Evolutionary conservation across 1,284 basidiomycete genomes (phyloP).

Genomic region (Volvariella volvacea): DNA sequence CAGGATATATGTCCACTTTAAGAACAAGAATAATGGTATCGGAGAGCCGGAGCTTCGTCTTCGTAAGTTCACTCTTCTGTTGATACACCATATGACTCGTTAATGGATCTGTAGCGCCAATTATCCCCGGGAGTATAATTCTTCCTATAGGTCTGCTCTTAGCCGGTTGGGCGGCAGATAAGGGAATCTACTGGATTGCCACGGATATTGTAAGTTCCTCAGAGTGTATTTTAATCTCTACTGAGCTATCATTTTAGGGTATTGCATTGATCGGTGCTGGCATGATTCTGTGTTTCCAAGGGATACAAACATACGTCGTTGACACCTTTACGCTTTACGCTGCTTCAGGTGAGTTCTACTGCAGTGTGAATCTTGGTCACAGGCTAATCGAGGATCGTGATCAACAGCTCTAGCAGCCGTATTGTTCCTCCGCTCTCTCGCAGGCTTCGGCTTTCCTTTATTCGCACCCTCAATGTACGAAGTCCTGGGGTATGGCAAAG

Average conservation of each 20-base stretch:
- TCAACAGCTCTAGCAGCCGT: slow-evolving; percentile 49
- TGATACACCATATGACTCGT: slow-evolving; percentile 2
- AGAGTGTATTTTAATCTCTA: background rate
- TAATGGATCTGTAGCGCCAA: slow-evolving; percentile 34
- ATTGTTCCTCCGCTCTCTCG: slow-evolving; percentile 48
- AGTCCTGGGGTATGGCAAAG: slow-evolving; percentile 58
- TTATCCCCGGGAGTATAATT: slow-evolving; percentile 46
- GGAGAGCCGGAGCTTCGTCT: slow-evolving; percentile 56
- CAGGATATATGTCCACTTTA: slow-evolving; percentile 43
- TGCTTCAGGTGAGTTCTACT: slow-evolving; percentile 41
- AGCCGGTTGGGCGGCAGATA: slow-evolving; percentile 59
- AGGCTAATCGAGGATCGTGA: too few species aligned
- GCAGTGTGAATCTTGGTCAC: too few species aligned
- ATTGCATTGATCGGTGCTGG: slow-evolving; percentile 49
- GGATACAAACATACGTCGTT: slow-evolving; percentile 58
- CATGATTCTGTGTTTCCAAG: slow-evolving; percentile 49
- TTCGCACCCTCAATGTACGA: slow-evolving; percentile 63
- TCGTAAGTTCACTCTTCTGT: slow-evolving; percentile 21
- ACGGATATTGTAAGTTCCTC: slow-evolving; percentile 49
- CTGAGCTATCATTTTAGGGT: slow-evolving; percentile 30
- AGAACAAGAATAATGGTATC: slow-evolving; percentile 41
- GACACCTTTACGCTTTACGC: slow-evolving; percentile 62
- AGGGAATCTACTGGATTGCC: slow-evolving; percentile 55
- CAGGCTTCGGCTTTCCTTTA: slow-evolving; percentile 62
- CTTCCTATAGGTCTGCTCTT: slow-evolving; percentile 57